Base-by-base conservation (phyloP, 495 filamentous ascomycete genomes). In the Xylaria flabelliformis region DNA sequence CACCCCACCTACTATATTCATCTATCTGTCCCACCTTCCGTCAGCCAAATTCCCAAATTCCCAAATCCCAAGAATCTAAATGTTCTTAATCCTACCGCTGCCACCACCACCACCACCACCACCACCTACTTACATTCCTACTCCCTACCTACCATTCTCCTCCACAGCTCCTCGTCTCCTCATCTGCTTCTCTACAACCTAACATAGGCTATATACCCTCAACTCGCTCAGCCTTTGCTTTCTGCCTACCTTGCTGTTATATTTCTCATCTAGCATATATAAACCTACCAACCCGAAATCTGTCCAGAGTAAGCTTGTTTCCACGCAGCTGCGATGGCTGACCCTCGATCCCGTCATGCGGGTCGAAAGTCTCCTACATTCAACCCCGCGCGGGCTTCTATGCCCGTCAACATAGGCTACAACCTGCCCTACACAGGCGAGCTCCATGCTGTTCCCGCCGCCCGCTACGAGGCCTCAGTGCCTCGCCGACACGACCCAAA, bases 351-450 rank as follows among this genome's bases (percentile, higher is more conserved):
- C 71, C 78, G 76, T 7, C 70, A 81, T 24, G 36, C 78, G 58
- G 80, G 80, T 71, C 76, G 85, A 65, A 80, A 81, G 44, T 85
- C 85, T 53, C 83, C 84, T 70, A 74, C 76, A 34, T 73, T 82
- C 39, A 86, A 85, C 75, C 83, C 84, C 66, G 84, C 83, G 69
- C 82, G 85, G 48, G 76, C 80, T 48, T 86, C 85, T 48, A 75
- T 86, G 82, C 84, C 82, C 36, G 77, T 82, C 59, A 76, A 74
- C 68, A 75, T 78, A 15, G 82, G 81, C 19, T 83, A 83, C 74
- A 79, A 73, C 65, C 77, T 80, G 51, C 81, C 81, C 58, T 85
- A 84, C 70, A 77, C 75, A 71, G 81, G 81, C 41, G 82, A 85
- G 67, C 74, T 83, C 46, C 81, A 84, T 64, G 73, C 79, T 61